phyloP scores from a whole-genome alignment of 2,329 filamentous ascomycete species.

The Hysterium pulicare region DNA sequence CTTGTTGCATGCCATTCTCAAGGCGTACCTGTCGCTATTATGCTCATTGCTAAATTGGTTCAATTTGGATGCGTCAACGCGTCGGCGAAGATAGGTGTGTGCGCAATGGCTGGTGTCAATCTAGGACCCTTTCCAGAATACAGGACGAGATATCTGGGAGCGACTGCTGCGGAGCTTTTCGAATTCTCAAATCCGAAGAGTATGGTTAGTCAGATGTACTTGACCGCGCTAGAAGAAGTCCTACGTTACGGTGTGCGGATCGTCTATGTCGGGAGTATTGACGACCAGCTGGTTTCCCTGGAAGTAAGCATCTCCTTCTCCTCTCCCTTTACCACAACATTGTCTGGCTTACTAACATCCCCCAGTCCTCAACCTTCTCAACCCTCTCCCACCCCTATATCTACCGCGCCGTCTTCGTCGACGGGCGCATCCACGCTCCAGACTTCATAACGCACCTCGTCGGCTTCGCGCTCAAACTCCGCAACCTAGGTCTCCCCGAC shows the following conservation, averaged over 20 bases:
- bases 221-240: constrained; percentile 68
- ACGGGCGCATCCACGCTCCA: constrained; percentile 84
- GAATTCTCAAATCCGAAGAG: constrained; percentile 84
- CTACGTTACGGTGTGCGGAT: constrained; percentile 78
- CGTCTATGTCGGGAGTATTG: constrained; percentile 88
- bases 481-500: constrained; percentile 88
- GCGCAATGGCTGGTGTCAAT: constrained; percentile 86
- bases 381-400: constrained; percentile 88
- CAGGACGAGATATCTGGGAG: constrained; percentile 83
- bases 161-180: constrained; percentile 89
- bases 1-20: constrained; percentile 93
- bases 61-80: constrained; percentile 79
- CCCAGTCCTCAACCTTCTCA: constrained; percentile 76
- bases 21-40: constrained; percentile 88
- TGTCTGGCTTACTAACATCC: background rate
- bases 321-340: background rate
- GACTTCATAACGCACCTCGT: constrained; percentile 93
- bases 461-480: constrained; percentile 87
- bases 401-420: constrained; percentile 92
- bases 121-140: constrained; percentile 91
- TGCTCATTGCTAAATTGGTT: constrained; percentile 89
- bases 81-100: constrained; percentile 78
- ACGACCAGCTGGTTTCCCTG: constrained; percentile 91
- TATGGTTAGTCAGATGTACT: constrained; percentile 76
- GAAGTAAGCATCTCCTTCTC: constrained; percentile 55